Evolutionary conservation across 805 yeast genomes (phyloP), one percentile per base, ranked within the genome.

Genomic region (Candida easanensis): DNA sequence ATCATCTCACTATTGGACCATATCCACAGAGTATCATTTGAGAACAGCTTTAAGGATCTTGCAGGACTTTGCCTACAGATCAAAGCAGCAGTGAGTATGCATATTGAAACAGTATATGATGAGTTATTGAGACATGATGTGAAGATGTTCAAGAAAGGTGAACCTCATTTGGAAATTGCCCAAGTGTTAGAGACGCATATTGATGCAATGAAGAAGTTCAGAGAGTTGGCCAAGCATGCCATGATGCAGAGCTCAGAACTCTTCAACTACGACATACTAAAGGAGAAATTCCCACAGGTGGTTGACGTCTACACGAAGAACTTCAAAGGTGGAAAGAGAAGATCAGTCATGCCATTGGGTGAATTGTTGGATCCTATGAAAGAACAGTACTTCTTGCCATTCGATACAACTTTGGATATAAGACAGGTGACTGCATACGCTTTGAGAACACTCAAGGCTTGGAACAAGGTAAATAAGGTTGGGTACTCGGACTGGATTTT

Each of bases 51-150:
- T 20, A 19, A 33, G 3, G 54, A 46, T 13, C 35, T 55, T 10
- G 20, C 42, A 0, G 59, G 58, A 0, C 15, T 57, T 5, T 30
- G 45, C 9, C 33, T 35, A 1, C 58, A 57, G 27, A 41, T 53
- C 11, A 45, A 42, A 30, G 26, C 37, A 4, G 38, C 50, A 1
- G 50, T 55, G 5, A 51, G 45, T 32, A 50, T 41, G 17, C 59
- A 55, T 35, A 20, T 55, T 7, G 21, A 44, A 3, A 28, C 23
- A 8, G 50, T 49, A 9, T 17, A 45, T 5, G 46, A 39, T 7
- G 53, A 43, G 13, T 41, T 33, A 28, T 45, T 53, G 4, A 28
- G 25, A 13, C n/a, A 45, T 17, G 48, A 46, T 4, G 41, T 39
- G 9, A 44, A 37, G 32, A 39, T 42, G 20, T 32, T 21, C 18